These are phyloP conservation scores for Penicillium janthinellum DNA, from an alignment of 2,329 filamentous ascomycete species.

Conservation along the genomic window DNA sequence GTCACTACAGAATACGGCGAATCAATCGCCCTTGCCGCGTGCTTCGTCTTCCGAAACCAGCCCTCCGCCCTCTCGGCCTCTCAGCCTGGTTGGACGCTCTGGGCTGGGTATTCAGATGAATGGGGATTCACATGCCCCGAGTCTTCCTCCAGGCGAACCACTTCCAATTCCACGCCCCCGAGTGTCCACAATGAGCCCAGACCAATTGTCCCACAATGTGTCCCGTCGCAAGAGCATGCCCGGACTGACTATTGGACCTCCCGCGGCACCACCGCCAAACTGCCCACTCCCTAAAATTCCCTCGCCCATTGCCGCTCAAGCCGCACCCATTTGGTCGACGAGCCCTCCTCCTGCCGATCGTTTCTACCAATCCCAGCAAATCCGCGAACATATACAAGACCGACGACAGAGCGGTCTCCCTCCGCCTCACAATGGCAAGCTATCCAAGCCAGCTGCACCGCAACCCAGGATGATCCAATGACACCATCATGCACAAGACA, in stretches of 20 bases:
- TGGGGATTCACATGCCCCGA: constrained; percentile 9
- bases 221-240: constrained; percentile 38
- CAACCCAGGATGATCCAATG: constrained; percentile 21
- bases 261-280: constrained; percentile 35
- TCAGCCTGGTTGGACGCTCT: constrained; percentile 24
- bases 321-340: constrained; percentile 12
- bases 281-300: constrained; percentile 39
- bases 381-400: constrained; percentile 20
- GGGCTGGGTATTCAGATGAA: constrained; percentile 16
- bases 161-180: constrained; percentile 17
- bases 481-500: constrained; percentile 6
- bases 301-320: constrained; percentile 18
- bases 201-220: constrained; percentile 19
- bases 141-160: constrained; percentile 12
- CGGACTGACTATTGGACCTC: constrained; percentile 34
- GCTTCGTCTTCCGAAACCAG: constrained; percentile 14
- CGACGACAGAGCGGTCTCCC: constrained; percentile 13
- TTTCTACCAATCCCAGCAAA: constrained; percentile 22
- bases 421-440: not conserved
- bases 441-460: constrained; percentile 6
- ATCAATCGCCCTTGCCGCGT: constrained; percentile 22
- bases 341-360: constrained; percentile 13
- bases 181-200: constrained; percentile 14
- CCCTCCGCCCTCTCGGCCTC: constrained; percentile 23
- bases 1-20: constrained; percentile 11